Conservation (phyloP, 1,284 basidiomycete species). For the Xerocomus minutiporus region DNA sequence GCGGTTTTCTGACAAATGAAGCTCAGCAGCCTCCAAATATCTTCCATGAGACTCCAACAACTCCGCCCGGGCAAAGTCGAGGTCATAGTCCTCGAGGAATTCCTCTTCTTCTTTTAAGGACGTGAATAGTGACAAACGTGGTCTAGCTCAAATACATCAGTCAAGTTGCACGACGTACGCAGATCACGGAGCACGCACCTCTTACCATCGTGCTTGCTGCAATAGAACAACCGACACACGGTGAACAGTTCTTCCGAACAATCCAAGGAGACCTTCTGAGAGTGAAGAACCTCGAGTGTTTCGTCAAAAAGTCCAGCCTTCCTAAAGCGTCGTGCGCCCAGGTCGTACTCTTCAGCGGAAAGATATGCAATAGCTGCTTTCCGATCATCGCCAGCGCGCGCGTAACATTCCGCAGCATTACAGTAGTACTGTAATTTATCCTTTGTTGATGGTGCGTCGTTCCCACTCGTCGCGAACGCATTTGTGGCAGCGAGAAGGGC, state of each 20-base stretch:
- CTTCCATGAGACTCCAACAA: constrained; percentile 46
- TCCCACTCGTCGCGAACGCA: constrained; percentile 45
- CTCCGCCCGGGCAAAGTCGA: constrained; percentile 48
- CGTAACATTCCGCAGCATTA: constrained; percentile 52
- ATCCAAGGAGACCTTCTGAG: constrained; percentile 30
- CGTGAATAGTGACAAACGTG: constrained; percentile 46
- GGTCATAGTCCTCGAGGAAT: constrained; percentile 53
- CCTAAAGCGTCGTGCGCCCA: constrained; percentile 45
- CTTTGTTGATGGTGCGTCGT: constrained; percentile 23
- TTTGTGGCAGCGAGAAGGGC: constrained; percentile 37
- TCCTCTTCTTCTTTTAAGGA: constrained; percentile 50
- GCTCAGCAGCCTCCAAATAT: constrained; percentile 50
- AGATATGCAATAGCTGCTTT: constrained; percentile 47
- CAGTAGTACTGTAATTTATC: constrained; percentile 41
- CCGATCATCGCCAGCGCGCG: constrained; percentile 37
- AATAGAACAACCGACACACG: constrained; percentile 51
- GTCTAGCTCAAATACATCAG: constrained; percentile 34
- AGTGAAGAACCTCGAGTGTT: constrained; percentile 45
- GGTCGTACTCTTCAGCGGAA: constrained; percentile 41
- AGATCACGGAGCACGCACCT: constrained; percentile 15
- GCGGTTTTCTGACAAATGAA: constrained; percentile 51
- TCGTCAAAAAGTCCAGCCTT: constrained; percentile 50
- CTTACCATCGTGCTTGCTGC: constrained; percentile 37
- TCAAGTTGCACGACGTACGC: neutral
- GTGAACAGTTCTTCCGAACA: constrained; percentile 41